phyloP scores from a whole-genome alignment of 352 stramenopile genomes.

The Pythium chondricola region DNA sequence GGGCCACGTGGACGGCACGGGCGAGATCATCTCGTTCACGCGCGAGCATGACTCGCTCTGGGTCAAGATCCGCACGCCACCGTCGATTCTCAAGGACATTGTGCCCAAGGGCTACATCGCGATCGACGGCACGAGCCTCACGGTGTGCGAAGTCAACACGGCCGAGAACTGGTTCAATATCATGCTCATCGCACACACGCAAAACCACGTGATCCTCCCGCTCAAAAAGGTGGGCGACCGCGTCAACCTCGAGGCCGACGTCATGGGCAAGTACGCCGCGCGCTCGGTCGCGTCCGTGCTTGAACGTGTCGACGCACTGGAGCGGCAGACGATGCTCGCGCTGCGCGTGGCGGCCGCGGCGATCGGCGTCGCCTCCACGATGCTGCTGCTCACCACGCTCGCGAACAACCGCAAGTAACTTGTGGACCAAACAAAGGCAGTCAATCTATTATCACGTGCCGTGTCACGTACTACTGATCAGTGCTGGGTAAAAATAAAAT shows the following conservation, averaged over 20 bases:
- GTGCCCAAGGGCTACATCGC: conserved; percentile 94
- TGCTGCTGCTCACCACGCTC: conserved; percentile 23
- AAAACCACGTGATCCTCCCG: conserved; percentile 95
- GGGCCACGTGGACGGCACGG: conserved; percentile 96
- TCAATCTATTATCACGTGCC: no score
- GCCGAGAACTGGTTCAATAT: conserved; percentile 94
- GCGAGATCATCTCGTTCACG: conserved; percentile 85
- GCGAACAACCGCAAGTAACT: conserved; percentile 21
- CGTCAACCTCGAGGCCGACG: conserved; percentile 91
- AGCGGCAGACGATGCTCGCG: conserved; percentile 39
- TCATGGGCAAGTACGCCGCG: conserved; percentile 90
- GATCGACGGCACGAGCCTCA: conserved; percentile 97
- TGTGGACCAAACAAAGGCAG: no score
- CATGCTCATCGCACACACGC: conserved; percentile 98
- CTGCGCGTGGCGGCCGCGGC: conserved; percentile 28
- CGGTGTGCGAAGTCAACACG: conserved; percentile 90
- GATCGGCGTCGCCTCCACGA: conserved; percentile 18
- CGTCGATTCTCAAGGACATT: conserved; percentile 90
- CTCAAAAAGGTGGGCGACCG: conserved; percentile 83
- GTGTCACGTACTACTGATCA: no score
- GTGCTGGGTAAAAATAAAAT: not conserved
- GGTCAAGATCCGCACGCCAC: conserved; percentile 85
- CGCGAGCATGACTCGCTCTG: conserved; percentile 95
- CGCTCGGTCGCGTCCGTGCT: conserved; percentile 61
- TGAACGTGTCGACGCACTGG: conserved; percentile 50